Conservation (phyloP, 2,329 filamentous ascomycete genomes). For the Phyllosticta capitalensis region DNA sequence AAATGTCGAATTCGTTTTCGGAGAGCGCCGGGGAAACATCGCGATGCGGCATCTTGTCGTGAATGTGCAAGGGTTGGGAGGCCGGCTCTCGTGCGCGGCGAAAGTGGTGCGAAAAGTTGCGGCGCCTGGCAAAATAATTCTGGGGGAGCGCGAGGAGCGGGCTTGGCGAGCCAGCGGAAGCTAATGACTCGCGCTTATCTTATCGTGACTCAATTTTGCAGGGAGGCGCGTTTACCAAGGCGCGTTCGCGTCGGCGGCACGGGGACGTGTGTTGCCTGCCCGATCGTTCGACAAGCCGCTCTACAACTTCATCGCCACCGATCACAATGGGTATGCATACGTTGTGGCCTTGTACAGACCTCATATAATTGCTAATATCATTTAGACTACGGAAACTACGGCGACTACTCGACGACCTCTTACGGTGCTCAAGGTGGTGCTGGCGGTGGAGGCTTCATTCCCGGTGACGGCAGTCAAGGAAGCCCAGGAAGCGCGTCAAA, state of each 20-base stretch:
- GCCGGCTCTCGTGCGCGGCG: slow-evolving; percentile 8
- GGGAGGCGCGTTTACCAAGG: not conserved
- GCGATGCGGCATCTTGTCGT: slow-evolving; percentile 54
- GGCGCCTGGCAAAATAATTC: slow-evolving; percentile 8
- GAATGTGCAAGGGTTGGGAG: not conserved
- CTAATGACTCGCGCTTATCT: slow-evolving; percentile 2
- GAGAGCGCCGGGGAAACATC: slow-evolving; percentile 73
- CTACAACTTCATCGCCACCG: not conserved
- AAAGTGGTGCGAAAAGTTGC: not conserved
- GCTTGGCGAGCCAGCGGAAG: too few relatives aligned
- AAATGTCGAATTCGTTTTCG: slow-evolving; percentile 87
- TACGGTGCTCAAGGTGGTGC: slow-evolving; percentile 47
- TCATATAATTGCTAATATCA: not conserved
- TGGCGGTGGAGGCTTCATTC: slow-evolving; percentile 53
- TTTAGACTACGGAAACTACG: slow-evolving; percentile 18
- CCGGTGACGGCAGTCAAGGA: slow-evolving; percentile 39
- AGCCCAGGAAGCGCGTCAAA: slow-evolving; percentile 29
- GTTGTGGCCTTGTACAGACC: not conserved
- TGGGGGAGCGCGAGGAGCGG: not conserved
- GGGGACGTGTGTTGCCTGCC: not conserved
- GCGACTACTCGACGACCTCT: slow-evolving; percentile 45
- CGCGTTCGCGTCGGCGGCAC: slow-evolving; percentile 7
- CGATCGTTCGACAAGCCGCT: not conserved
- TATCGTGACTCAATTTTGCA: not conserved
- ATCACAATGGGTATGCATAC: slow-evolving; percentile 1